Evolutionary conservation across 192 early-diverging fungal genomes (phyloP), one percentile per base, ranked within the genome.

Genomic region (Linderina pennispora): DNA sequence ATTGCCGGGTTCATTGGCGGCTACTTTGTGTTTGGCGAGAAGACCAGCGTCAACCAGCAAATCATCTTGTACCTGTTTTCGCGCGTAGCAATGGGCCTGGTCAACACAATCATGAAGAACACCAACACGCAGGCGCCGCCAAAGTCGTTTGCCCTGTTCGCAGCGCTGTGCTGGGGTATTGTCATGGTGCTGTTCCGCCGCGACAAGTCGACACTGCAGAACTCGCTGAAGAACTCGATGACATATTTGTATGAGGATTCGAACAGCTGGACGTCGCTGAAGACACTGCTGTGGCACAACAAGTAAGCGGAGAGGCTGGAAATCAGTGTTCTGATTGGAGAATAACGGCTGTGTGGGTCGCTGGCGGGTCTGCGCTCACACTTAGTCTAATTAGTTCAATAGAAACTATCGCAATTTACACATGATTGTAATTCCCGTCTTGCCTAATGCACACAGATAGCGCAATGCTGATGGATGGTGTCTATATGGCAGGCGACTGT

Each of bases 141-240:
- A 20, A 74, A 86, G 41, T 80, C 90, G 2, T 98, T 88, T 76
- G 80, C 91, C 4, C 59, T 94, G 14, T 98, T 98, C 75, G 90
- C 92, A n/a, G 90, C 92, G 8, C 43, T 94, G 8, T 77, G 85
- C 21, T 98, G 95, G 95, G 95, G 92, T 5, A 70, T 82, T 20
- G 92, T 96, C 23, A 94, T 98, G 95, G 93, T 86, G 79, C 76
- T 92, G 42, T 98, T 98, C 81, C 74, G 83, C 40, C 79, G 93
- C 44, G 82, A 98, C 65, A 81, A 83, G 39, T 83, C 91, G 43
- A 79, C 83, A 8, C 79, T 98, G 36, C 92, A 96, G 66, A 79
- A 87, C 17, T 92, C 90, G n/a, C 77, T 98, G 24, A 85, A 86
- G 67, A 78, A 85, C 33, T 94, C 91, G 17, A 98, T 98, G 95